A percentile compares a stretch with the other conserved stretches of the same genome.
These are phyloP conservation scores for Apiotrichum veenhuisii DNA, from an alignment of 1,284 basidiomycete genomes.

Conservation along the genomic window DNA sequence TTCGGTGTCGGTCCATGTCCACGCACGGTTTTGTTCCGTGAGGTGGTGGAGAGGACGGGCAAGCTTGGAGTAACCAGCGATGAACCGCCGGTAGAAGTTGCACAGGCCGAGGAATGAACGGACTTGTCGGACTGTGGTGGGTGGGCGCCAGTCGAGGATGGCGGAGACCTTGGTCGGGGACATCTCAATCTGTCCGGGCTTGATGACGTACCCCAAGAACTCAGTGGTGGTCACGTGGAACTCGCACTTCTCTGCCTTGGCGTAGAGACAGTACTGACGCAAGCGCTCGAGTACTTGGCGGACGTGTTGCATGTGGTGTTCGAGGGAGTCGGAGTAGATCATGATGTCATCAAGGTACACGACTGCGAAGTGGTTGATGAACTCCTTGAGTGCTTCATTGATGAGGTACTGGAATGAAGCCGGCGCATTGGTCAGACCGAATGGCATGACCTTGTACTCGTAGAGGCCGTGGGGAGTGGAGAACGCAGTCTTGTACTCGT, in stretches of 20 bases:
- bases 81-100: slow-evolving; percentile 53
- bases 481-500: slow-evolving; percentile 50
- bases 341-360: slow-evolving; percentile 49
- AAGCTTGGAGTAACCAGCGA: slow-evolving; percentile 45
- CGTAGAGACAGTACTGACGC: no score
- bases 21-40: no score
- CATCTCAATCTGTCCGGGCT: slow-evolving; percentile 48
- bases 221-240: slow-evolving; percentile 11
- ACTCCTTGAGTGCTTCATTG: slow-evolving; percentile 30
- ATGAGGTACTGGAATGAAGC: slow-evolving; percentile 44
- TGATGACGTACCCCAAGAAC: slow-evolving; percentile 53
- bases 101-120: slow-evolving; percentile 49
- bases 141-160: slow-evolving; percentile 50
- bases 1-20: slow-evolving; percentile 22
- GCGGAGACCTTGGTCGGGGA: slow-evolving; percentile 49
- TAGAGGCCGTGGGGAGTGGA: slow-evolving; percentile 43
- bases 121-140: slow-evolving; percentile 40
- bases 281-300: neutral
- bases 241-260: no score
- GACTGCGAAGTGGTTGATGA: slow-evolving; percentile 34
- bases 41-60: neutral
- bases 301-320: slow-evolving; percentile 19
- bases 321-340: slow-evolving; percentile 49
- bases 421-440: slow-evolving; percentile 45
- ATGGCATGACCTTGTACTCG: slow-evolving; percentile 50